phyloP scores from a whole-genome alignment of 768 basidiomycete genomes.

The Amanita subjunquillea region DNA sequence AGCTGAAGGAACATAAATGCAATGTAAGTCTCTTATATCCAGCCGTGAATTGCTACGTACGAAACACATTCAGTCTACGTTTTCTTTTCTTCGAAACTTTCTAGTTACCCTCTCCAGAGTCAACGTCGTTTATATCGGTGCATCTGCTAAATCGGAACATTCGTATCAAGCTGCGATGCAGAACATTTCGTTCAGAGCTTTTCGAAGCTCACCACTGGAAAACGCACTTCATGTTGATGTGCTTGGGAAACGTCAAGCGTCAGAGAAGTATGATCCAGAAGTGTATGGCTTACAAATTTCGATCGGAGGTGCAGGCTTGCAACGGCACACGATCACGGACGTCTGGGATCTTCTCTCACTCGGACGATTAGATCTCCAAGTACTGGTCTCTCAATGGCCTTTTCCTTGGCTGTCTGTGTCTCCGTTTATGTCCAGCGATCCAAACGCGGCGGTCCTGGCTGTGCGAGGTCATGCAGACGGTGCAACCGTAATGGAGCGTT shows the following conservation, averaged over 20 bases:
- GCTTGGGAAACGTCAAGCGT: conserved; percentile 32
- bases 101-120: conserved; percentile 20
- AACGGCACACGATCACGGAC: conserved; percentile 27
- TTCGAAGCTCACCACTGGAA: conserved; percentile 35
- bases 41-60: background rate
- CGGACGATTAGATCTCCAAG: conserved; percentile 26
- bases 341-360: conserved; percentile 33
- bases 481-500: conserved; percentile 40
- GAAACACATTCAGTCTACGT: conserved; percentile 24
- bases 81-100: conserved; percentile 35
- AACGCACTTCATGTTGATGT: conserved; percentile 38
- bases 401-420: conserved; percentile 39
- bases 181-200: conserved; percentile 27
- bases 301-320: conserved; percentile 33
- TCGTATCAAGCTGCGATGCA: conserved; percentile 35
- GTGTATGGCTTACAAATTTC: conserved; percentile 36
- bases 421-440: conserved; percentile 43
- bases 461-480: conserved; percentile 32
- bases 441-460: conserved; percentile 47
- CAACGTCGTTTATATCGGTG: conserved; percentile 31
- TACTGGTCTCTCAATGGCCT: conserved; percentile 52
- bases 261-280: conserved; percentile 32
- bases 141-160: conserved; percentile 26
- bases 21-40: conserved; percentile 19
- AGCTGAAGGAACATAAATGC: conserved; percentile 27